Evolutionary conservation across 768 basidiomycete genomes (phyloP).

Genomic region (Hygrocybe coccinea): DNA sequence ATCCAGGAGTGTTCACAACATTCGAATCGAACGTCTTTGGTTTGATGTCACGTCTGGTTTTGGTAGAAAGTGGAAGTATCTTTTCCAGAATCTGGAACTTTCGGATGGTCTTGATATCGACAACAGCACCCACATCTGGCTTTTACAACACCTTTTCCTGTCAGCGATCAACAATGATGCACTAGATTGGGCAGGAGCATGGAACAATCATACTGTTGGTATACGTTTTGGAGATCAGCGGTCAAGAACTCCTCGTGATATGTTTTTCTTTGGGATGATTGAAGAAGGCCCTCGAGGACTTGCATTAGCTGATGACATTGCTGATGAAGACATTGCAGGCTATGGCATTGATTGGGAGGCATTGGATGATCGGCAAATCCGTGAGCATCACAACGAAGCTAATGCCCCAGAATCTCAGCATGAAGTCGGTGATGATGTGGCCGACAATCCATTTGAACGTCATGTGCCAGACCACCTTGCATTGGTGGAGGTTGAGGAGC

Average conservation of each 20-base stretch:
- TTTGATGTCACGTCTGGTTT: conserved; percentile 32
- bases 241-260: conserved; percentile 22
- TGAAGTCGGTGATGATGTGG: background rate
- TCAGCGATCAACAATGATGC: conserved; percentile 27
- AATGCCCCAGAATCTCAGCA: conserved; percentile 3
- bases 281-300: conserved; percentile 26
- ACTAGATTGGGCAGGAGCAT: conserved; percentile 26
- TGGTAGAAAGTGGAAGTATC: conserved; percentile 35
- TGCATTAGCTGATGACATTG: conserved; percentile 6
- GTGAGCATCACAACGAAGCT: conserved; percentile 11
- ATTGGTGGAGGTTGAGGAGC: no score
- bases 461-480: no score
- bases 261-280: conserved; percentile 31
- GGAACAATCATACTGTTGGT: conserved; percentile 33
- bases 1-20: conserved; percentile 38
- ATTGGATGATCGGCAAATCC: conserved; percentile 9
- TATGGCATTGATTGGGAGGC: conserved; percentile 28
- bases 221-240: conserved; percentile 13
- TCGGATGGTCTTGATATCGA: conserved; percentile 24
- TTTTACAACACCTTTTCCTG: conserved; percentile 38
- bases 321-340: conserved; percentile 11
- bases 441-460: no score
- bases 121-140: conserved; percentile 34
- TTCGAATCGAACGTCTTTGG: conserved; percentile 38
- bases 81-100: conserved; percentile 34